Percentiles rank a stretch among this genome's conserved stretches.
phyloP scores from a whole-genome alignment of 768 basidiomycete species.

The Tubosaeta brunneosetosa region DNA sequence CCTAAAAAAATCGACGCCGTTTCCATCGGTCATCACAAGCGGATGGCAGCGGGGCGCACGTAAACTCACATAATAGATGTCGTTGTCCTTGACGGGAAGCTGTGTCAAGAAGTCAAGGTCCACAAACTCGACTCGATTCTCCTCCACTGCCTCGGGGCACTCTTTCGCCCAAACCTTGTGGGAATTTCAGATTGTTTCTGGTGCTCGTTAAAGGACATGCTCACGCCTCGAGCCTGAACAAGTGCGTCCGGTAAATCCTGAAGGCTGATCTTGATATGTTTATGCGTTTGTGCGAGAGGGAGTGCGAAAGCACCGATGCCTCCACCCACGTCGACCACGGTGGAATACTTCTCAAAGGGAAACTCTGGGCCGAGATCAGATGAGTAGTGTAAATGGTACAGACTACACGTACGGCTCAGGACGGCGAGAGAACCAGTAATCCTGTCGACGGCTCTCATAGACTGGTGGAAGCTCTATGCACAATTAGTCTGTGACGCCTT shows the following conservation, averaged over 20 bases:
- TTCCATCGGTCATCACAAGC: neutral
- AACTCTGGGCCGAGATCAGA: constrained; percentile 19
- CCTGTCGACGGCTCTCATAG: constrained; percentile 21
- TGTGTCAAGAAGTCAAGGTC: constrained; percentile 30
- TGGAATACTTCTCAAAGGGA: constrained; percentile 28
- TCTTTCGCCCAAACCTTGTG: constrained; percentile 22
- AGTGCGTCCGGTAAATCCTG: constrained; percentile 30
- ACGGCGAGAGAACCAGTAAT: constrained; percentile 26
- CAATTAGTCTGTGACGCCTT: neutral
- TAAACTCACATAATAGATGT: constrained; percentile 32
- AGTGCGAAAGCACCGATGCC: constrained; percentile 31
- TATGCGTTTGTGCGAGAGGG: constrained; percentile 24
- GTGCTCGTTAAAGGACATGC: neutral
- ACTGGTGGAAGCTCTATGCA: constrained; percentile 18
- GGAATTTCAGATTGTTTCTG: neutral
- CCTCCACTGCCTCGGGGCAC: constrained; percentile 22
- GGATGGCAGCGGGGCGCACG: too few species aligned
- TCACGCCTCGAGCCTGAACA: constrained; percentile 16
- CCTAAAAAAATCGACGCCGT: neutral
- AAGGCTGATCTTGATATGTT: constrained; percentile 29
- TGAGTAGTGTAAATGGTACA: neutral
- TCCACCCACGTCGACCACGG: constrained; percentile 34
- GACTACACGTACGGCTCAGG: constrained; percentile 14
- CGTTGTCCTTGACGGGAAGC: constrained; percentile 21
- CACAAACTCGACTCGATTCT: constrained; percentile 26